These are phyloP conservation scores for Saccharomycopsis selenospora DNA, from an alignment of 805 yeast species.

Conservation along the genomic window DNA sequence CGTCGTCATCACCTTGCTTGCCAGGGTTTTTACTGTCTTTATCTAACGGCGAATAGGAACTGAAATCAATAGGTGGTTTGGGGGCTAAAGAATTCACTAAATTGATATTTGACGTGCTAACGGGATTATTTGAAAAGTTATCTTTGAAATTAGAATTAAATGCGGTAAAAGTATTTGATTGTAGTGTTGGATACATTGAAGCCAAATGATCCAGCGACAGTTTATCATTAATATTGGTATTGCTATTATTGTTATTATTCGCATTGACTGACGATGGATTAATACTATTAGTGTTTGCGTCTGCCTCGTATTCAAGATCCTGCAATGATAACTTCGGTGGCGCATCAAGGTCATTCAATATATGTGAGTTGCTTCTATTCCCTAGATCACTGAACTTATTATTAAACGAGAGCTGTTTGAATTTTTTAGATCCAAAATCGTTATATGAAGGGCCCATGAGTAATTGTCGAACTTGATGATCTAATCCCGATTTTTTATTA, in stretches of 20 bases:
- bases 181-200: neutral
- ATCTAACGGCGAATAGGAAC: neutral
- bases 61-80: neutral
- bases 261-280: neutral
- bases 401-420: slow-evolving; percentile 14
- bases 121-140: slow-evolving; percentile 9
- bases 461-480: slow-evolving; percentile 15
- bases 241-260: neutral
- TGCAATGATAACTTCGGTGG: slow-evolving; percentile 16
- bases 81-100: neutral
- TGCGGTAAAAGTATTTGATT: slow-evolving; percentile 15
- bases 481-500: slow-evolving; percentile 5
- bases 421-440: slow-evolving; percentile 18
- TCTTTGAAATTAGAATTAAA: slow-evolving; percentile 16
- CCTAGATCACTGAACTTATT: slow-evolving; percentile 2
- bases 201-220: neutral
- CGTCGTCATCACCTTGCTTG: neutral
- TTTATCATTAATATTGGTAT: neutral
- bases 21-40: neutral
- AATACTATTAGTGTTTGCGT: neutral
- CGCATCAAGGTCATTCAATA: slow-evolving; percentile 14
- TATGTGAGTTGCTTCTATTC: slow-evolving; percentile 9
- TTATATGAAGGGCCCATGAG: slow-evolving; percentile 14
- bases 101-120: slow-evolving; percentile 2
- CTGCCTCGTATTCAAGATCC: slow-evolving; percentile 7